Percentiles rank a stretch among this genome's conserved stretches.
Conservation (phyloP, 108 stramenopile species). For the Skeletonema potamos region DNA sequence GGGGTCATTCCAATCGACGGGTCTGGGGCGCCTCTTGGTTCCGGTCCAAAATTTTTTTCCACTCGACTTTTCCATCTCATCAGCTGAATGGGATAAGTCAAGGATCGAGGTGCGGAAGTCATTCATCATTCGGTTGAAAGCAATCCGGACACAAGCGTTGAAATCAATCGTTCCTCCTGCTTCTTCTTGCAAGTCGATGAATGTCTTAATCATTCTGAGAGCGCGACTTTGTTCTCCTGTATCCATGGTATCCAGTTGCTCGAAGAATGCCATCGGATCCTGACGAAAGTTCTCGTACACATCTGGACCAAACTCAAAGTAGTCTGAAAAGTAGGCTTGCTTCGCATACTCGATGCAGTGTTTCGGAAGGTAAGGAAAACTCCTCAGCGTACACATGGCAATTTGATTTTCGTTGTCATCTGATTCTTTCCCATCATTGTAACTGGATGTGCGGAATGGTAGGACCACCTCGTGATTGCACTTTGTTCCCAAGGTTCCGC, state of each 20-base stretch:
- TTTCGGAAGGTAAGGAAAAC: slow-evolving; percentile 83
- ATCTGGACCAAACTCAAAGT: slow-evolving; percentile 56
- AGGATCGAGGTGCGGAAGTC: slow-evolving; percentile 53
- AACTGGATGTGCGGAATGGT: slow-evolving; percentile 76
- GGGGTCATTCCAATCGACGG: slow-evolving; percentile 57
- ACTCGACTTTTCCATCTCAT: slow-evolving; percentile 52
- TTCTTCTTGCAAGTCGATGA: slow-evolving; percentile 49
- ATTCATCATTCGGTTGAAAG: slow-evolving; percentile 52
- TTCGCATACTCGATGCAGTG: slow-evolving; percentile 92
- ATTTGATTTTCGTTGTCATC: slow-evolving; percentile 73
- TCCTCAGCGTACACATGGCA: slow-evolving; percentile 89
- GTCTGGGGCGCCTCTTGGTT: slow-evolving; percentile 76
- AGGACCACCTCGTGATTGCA: slow-evolving; percentile 73
- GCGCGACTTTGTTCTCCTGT: slow-evolving; percentile 44
- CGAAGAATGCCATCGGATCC: slow-evolving; percentile 43
- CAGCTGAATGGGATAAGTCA: slow-evolving; percentile 45
- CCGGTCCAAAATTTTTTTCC: slow-evolving; percentile 77
- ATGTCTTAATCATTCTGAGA: slow-evolving; percentile 50
- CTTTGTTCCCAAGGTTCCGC: slow-evolving; percentile 84
- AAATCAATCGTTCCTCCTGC: slow-evolving; percentile 51
- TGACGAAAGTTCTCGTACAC: slow-evolving; percentile 51
- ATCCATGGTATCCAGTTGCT: slow-evolving; percentile 54
- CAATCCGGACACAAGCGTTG: slow-evolving; percentile 44
- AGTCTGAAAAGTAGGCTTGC: slow-evolving; percentile 56
- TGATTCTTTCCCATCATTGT: slow-evolving; percentile 84